Base-by-base conservation (phyloP, 2,329 filamentous ascomycete species). In the Trichophyton simii region DNA sequence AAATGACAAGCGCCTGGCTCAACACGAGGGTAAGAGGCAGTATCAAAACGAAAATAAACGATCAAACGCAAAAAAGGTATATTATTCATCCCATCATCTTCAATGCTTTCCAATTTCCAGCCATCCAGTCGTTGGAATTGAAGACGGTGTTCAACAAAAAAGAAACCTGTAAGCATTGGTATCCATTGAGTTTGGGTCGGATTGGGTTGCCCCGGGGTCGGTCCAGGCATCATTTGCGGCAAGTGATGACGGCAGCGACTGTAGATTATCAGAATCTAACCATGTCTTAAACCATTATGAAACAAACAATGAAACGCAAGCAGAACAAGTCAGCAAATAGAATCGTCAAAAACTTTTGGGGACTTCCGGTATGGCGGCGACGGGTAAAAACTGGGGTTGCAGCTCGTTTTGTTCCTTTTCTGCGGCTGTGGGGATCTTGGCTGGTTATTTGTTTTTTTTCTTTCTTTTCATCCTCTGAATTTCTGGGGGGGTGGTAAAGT, bases 401-500 rank as follows among this genome's bases (percentile, higher is more conserved):
- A 18, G 28, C 15, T 36, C 15, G 13, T 34, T 36, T 55, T 9
- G 13, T 34, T 55, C 31, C 31, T 55, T 55, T 55, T 36, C 31
- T 55, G 31, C 50, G 25, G 50, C 50, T 55, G 50, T 55, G 31
- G 50, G 50, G 50, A 55, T 18, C 28, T 55, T 36, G 25, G 50
- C 50, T 55, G 25, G 50, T 55, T 55, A 54, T 54, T 54, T 31
- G 50, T 65, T 55, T 54, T 52, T 52, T 54, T 41, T 64, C 13
- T 64, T 64, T 64, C 46, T 42, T 58, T 54, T 54, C 25, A 52
- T 22, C 22, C 22, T 22, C 22, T 22, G 22, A 22, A 22, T 46
- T 44, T 58, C 48, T 34, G 22, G 22, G 25, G 50, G 68, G 71
- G 18, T 18, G 31, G 31, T 55, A 55, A 55, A 36, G 71, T 76